These are phyloP conservation scores for Epichloe festucae DNA, from an alignment of 2,329 filamentous ascomycete genomes.

Conservation along the genomic window DNA sequence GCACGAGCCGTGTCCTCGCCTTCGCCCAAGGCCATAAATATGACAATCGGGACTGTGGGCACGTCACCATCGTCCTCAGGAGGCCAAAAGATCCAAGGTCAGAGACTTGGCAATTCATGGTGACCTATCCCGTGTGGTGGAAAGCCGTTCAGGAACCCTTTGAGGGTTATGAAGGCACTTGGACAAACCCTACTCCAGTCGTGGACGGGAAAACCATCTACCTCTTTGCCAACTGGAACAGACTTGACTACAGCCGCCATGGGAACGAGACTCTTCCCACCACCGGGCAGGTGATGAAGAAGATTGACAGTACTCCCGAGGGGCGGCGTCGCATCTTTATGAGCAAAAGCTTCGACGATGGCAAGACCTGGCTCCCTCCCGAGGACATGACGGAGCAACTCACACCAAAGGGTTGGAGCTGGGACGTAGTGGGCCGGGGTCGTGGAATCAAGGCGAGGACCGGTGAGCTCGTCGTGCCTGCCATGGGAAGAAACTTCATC, in stretches of 20 bases:
- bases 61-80: slow-evolving; percentile 19
- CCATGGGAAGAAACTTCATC: slow-evolving; percentile 13
- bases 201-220: slow-evolving; percentile 19
- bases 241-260: slow-evolving; percentile 14
- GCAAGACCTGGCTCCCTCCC: slow-evolving; percentile 12
- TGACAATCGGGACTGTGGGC: slow-evolving; percentile 15
- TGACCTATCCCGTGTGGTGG: not conserved
- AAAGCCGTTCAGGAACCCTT: slow-evolving; percentile 15
- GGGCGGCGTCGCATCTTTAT: slow-evolving; percentile 14
- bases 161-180: slow-evolving; percentile 12
- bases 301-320: slow-evolving; percentile 11
- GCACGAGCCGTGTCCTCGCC: slow-evolving; percentile 14
- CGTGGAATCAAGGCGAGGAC: slow-evolving; percentile 10
- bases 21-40: slow-evolving; percentile 15
- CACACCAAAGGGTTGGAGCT: slow-evolving; percentile 9
- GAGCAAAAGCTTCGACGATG: slow-evolving; percentile 13
- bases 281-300: slow-evolving; percentile 10
- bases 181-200: slow-evolving; percentile 19
- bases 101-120: accelerated
- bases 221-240: slow-evolving; percentile 18
- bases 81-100: accelerated
- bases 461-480: slow-evolving; percentile 12
- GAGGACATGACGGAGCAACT: slow-evolving; percentile 12
- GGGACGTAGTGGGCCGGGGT: slow-evolving; percentile 14
- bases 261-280: slow-evolving; percentile 11